Evolutionary conservation across 2,329 filamentous ascomycete genomes (phyloP).

Genomic region (Sphaerulina musiva): DNA sequence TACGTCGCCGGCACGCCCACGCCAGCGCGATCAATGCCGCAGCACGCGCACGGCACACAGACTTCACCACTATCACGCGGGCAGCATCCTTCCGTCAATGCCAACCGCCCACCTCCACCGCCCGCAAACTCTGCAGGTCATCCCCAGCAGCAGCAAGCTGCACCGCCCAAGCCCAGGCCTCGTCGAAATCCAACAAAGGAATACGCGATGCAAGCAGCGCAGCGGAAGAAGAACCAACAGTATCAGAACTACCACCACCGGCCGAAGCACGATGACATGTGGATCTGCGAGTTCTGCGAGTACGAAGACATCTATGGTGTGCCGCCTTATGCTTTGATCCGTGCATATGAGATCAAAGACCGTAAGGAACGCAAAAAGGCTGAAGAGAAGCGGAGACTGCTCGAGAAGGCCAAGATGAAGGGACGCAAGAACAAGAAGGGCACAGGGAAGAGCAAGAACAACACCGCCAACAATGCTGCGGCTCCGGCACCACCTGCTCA

Average conservation of each 20-base stretch:
- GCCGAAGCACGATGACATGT: conserved; percentile 65
- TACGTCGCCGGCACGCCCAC: conserved; percentile 19
- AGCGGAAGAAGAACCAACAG: conserved; percentile 70
- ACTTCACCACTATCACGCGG: conserved; percentile 25
- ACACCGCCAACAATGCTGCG: conserved; percentile 20
- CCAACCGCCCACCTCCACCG: conserved; percentile 19
- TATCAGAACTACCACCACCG: conserved; percentile 70
- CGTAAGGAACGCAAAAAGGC: conserved; percentile 74
- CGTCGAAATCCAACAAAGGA: conserved; percentile 60
- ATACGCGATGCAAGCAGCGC: conserved; percentile 66
- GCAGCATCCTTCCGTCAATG: conserved; percentile 12
- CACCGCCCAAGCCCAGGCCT: conserved; percentile 52
- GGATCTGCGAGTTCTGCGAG: conserved; percentile 98
- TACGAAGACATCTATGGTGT: conserved; percentile 93
- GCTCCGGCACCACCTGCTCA: conserved; percentile 17
- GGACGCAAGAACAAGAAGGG: conserved; percentile 82
- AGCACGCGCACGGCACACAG: conserved; percentile 26
- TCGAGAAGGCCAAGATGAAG: conserved; percentile 94
- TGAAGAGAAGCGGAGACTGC: conserved; percentile 73
- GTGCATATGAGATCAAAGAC: conserved; percentile 91
- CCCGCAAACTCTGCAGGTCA: conserved; percentile 20
- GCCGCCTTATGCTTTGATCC: conserved; percentile 75
- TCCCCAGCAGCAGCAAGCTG: conserved; percentile 33
- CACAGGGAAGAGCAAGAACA: conserved; percentile 50
- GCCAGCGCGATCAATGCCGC: conserved; percentile 14